A percentile compares a stretch with the other conserved stretches of the same genome.
Conservation (phyloP, 106 monocot species). For the Allium sativum region DNA sequence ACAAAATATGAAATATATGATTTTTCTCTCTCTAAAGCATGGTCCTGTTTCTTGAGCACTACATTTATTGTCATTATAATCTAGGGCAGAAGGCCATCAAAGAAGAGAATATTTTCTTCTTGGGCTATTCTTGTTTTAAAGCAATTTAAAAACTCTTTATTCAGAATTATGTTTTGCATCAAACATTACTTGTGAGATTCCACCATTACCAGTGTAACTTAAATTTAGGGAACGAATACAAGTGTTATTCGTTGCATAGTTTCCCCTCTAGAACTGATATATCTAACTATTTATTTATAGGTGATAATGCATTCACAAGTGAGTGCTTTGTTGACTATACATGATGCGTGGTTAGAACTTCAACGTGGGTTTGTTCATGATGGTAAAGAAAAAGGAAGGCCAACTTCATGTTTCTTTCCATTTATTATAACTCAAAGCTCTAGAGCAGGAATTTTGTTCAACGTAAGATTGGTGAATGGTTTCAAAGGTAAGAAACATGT, state of each 20-base stretch:
- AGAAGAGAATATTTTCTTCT: no score
- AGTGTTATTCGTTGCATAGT: no score
- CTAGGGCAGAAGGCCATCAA: no score
- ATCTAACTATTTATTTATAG: constrained; percentile 20
- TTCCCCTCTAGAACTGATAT: background rate
- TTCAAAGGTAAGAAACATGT: constrained; percentile 15
- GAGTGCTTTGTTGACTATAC: constrained; percentile 57
- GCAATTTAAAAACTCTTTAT: background rate
- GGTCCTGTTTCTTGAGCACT: background rate
- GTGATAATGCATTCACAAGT: constrained; percentile 86
- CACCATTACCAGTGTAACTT: no score
- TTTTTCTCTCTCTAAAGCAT: background rate
- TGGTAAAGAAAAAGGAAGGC: constrained; percentile 57
- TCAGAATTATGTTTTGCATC: background rate
- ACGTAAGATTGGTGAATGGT: constrained; percentile 25
- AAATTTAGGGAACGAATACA: no score
- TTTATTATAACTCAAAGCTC: constrained; percentile 72
- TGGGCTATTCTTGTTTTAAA: no score
- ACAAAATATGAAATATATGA: no score
- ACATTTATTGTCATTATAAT: background rate
- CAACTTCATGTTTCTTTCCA: constrained; percentile 74
- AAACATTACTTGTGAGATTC: no score
- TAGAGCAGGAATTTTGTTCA: constrained; percentile 71
- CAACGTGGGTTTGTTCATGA: constrained; percentile 72
- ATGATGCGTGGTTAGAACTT: constrained; percentile 84